Evolutionary conservation across 345 rosid species (phyloP), one percentile per base, ranked within the genome.

Genomic region (Eucalyptus brandiana): DNA sequence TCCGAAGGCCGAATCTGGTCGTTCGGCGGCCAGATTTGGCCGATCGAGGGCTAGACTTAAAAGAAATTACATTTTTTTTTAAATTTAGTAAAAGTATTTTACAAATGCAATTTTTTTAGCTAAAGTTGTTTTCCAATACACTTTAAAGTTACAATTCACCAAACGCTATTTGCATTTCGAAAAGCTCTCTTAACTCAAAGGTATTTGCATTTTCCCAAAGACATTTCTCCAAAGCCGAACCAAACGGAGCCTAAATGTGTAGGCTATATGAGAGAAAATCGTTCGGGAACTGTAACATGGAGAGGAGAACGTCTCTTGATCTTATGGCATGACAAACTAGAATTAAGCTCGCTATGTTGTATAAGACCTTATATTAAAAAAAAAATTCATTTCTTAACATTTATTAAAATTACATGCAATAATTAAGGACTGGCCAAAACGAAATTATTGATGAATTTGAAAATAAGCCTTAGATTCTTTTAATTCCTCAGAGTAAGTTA

Each of bases 11-110:
- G 2, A 50, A 49, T 49, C 1, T 49, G 3, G 51, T 49, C 17
- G 6, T 49, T 1, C 3, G 51, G 17, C 2, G 17, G 51, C 51
- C 3, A 14, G 0, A 50, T 50, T 50, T 50, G 53, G 53, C 3
- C 1, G 0, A 3, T 49, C 0, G 51, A 0, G 6, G 53, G 18
- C 0, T 50, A 1, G 53, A 50, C 19, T 50, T 50, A 2, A 49
- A 50, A 5, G 15, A 50, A 50, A 15, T 6, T 16, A 16, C 8
- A 50, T 13, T 15, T 50, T 49, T 15, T 14, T 50, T 50, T 14
- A 4, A 14, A 50, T 6, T 50, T 50, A 15, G 18, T 50, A 50
- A 50, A 50, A 15, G 18, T 5, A 1, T 15, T 50, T 50, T 15
- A 50, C 1, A 50, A 49, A 50, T 50, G 53, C 7, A 50, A 50